Percentiles rank a stretch among this genome's conserved stretches.
Evolutionary conservation across 2,329 filamentous ascomycete species (phyloP).

Genomic region (Colletotrichum sp.): DNA sequence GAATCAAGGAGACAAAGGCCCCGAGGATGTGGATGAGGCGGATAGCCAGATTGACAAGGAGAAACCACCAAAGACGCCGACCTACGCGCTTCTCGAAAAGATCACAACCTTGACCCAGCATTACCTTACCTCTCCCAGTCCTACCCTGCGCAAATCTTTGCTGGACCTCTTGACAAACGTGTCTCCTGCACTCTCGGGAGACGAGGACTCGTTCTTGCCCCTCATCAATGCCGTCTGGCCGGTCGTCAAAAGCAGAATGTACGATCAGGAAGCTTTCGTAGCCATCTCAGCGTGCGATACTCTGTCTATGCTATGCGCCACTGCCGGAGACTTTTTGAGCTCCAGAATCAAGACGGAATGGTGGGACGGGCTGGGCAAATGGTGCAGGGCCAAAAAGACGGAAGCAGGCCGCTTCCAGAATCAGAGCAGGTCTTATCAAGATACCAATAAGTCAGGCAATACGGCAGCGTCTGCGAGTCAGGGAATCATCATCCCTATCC

Average conservation of each 20-base stretch:
- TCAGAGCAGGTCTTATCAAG: background rate
- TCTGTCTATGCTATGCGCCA: conserved; percentile 70
- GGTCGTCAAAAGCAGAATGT: conserved; percentile 71
- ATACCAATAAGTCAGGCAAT: background rate
- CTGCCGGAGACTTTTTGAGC: conserved; percentile 82
- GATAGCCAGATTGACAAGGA: conserved; percentile 36
- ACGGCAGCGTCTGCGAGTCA: background rate
- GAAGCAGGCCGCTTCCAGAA: conserved; percentile 31
- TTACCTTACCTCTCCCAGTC: conserved; percentile 85
- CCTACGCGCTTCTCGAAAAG: conserved; percentile 80
- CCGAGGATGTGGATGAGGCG: conserved; percentile 28
- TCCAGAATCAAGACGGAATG: conserved; percentile 79
- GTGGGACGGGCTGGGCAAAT: conserved; percentile 57
- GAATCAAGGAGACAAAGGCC: conserved; percentile 15
- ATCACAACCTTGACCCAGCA: conserved; percentile 87
- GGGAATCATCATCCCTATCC: conserved; percentile 30
- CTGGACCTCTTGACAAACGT: conserved; percentile 78
- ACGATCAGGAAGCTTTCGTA: conserved; percentile 72
- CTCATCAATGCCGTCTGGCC: conserved; percentile 93
- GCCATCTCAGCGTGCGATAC: conserved; percentile 73
- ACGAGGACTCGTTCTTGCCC: conserved; percentile 86
- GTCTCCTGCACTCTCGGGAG: conserved; percentile 71
- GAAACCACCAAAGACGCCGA: conserved; percentile 73
- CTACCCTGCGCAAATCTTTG: conserved; percentile 78
- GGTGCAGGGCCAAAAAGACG: conserved; percentile 49